A percentile compares a stretch with the other conserved stretches of the same genome.
These are phyloP conservation scores for Berberis thunbergii DNA, from an alignment of 164 flowering plant genomes.

Conservation along the genomic window DNA sequence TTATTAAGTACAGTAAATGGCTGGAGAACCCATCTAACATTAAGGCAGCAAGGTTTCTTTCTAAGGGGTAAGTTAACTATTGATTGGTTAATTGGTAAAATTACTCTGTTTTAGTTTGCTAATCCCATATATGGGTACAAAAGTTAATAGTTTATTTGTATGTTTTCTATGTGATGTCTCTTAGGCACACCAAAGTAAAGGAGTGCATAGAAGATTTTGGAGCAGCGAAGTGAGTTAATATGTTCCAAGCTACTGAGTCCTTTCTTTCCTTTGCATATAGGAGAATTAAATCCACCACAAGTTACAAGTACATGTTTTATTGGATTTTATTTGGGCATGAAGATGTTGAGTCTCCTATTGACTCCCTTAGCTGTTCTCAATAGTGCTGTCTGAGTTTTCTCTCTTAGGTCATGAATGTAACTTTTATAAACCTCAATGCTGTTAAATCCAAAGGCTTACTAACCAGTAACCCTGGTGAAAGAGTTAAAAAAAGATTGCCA, in stretches of 20 bases:
- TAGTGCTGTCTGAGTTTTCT: too few species aligned
- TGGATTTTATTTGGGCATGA: too few species aligned
- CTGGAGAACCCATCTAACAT: slow-evolving; percentile 75
- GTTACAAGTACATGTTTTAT: too few species aligned
- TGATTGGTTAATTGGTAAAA: not conserved
- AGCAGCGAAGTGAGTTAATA: slow-evolving; percentile 45
- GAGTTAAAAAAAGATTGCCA: too few species aligned
- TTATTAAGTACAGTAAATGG: slow-evolving; percentile 94
- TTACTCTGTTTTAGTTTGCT: not conserved
- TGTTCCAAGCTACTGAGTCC: not conserved
- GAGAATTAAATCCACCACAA: too few species aligned
- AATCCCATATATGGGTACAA: not conserved
- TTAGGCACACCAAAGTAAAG: slow-evolving; percentile 57
- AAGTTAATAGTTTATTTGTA: slow-evolving; percentile 1
- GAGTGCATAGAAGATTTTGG: slow-evolving; percentile 65
- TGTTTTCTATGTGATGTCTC: not conserved
- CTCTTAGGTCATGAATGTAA: too few species aligned
- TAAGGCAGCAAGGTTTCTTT: slow-evolving; percentile 86
- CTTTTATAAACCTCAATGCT: too few species aligned
- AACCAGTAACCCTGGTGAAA: too few species aligned
- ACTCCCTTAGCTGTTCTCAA: too few species aligned
- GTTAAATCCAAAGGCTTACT: too few species aligned
- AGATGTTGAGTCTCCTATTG: too few species aligned
- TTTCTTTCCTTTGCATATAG: slow-evolving; percentile 2
- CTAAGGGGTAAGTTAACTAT: slow-evolving; percentile 54